Evolutionary conservation across 2,329 filamentous ascomycete genomes (phyloP), one percentile per base, ranked within the genome.

Genomic region (Trichoderma sp.): DNA sequence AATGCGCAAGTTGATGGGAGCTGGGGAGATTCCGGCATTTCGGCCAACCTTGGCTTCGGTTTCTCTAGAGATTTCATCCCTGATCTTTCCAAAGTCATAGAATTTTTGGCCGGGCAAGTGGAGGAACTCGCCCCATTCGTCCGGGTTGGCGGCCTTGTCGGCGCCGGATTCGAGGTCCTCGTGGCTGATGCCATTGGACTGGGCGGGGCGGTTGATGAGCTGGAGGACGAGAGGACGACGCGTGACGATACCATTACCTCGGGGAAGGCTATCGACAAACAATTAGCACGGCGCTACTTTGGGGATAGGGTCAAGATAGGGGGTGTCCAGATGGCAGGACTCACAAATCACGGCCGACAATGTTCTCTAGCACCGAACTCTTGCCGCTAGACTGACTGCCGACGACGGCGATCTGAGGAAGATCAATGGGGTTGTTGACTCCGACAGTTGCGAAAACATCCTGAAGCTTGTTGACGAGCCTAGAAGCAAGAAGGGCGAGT

Each of bases 381-480:
- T 99, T 99, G 85, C 96, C 96, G 83, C 95, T 98, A 23, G 96
- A 99, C 86, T 99, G 96, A 83, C 95, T 98, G 80, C 96, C 96
- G 71, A 99, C 96, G 76, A 99, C 96, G 77, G 92, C 95, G 82
- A 99, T 99, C 86, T 99, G 96, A 70, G 96, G 96, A 75, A 99
- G 85, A 86, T 99, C 96, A 87, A 99, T 99, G 74, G 96, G 96
- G 84, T 99, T 99, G 89, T 97, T 96, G 79, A 98, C 96, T 77
- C 96, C 96, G 77, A 99, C 96, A 55, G 96, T 98, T 74, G 95
- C 92, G 82, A 99, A 99, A 77, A 99, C 96, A 93, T 99, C 96
- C 82, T 99, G 96, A 62, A 99, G 91, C 87, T 97, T 98, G 88
- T 99, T 99, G 81, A 99, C 96, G 77, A 98, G 92, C 79, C 89